Evolutionary conservation across 371 early-diverging fungal genomes (phyloP).

Genomic region (Circinella umbellata): DNA sequence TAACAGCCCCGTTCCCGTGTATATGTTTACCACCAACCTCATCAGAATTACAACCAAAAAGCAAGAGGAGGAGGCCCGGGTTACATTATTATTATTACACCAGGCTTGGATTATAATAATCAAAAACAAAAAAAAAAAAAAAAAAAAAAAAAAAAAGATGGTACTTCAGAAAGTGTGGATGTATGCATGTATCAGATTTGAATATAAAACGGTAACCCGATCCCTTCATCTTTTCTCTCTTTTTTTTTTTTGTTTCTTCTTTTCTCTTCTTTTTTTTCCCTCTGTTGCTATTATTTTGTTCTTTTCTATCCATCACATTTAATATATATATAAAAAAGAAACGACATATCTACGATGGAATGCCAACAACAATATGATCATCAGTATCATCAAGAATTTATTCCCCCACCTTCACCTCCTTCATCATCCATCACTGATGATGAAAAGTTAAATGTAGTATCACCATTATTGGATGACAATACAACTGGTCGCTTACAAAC

Average conservation of each 20-base stretch:
- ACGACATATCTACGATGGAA: conserved; percentile 53
- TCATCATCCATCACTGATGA: conserved; percentile 11
- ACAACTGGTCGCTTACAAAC: not conserved
- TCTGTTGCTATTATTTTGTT: not conserved
- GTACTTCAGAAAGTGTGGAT: too few species aligned
- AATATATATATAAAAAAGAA: too few species aligned
- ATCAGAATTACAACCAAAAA: too few species aligned
- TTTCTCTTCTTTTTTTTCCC: not conserved
- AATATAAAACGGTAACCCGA: not conserved
- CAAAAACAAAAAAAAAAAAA: too few species aligned
- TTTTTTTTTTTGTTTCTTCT: not conserved
- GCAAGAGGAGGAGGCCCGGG: too few species aligned
- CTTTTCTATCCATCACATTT: too few species aligned
- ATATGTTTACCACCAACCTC: too few species aligned
- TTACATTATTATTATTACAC: too few species aligned
- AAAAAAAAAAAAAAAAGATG: too few species aligned
- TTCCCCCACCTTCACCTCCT: conserved; percentile 14
- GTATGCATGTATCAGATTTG: not conserved
- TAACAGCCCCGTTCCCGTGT: too few species aligned
- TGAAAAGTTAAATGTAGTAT: conserved; percentile 2
- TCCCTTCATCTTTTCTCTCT: too few species aligned
- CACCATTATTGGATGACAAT: not conserved
- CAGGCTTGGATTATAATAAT: too few species aligned
- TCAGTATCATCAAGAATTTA: not conserved
- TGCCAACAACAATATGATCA: not conserved